A percentile compares a stretch with the other conserved stretches of the same genome.
Conservation (phyloP, 2,329 filamentous ascomycete species). For the Xylariaceae sp. region DNA sequence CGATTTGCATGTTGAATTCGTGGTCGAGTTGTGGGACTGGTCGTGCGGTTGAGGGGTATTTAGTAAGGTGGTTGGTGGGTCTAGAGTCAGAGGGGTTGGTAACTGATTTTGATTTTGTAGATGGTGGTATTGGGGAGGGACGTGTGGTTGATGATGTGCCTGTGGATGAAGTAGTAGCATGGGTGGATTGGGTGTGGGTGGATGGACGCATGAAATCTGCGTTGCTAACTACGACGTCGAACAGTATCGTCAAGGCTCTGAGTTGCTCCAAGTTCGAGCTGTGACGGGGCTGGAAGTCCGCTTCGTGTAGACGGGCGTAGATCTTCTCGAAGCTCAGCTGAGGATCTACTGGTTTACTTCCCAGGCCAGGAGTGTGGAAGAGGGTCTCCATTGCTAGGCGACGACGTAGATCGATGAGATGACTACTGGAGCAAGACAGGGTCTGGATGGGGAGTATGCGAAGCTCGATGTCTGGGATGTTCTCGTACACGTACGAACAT, state of each 20-base stretch:
- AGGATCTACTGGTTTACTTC: conserved; percentile 40
- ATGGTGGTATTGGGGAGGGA: conserved; percentile 32
- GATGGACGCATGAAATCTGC: conserved; percentile 41
- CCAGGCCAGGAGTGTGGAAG: conserved; percentile 48
- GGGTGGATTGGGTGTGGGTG: conserved; percentile 1
- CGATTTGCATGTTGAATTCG: conserved; percentile 69
- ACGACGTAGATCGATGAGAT: conserved; percentile 60
- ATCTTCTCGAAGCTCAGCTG: conserved; percentile 43
- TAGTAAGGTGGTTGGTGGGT: conserved; percentile 30
- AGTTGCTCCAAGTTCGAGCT: conserved; percentile 62
- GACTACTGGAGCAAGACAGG: conserved; percentile 52
- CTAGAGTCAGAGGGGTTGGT: conserved; percentile 30
- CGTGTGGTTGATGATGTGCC: conserved; percentile 7
- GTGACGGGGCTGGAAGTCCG: conserved; percentile 51
- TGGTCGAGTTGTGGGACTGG: conserved; percentile 24
- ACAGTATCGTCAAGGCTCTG: conserved; percentile 60
- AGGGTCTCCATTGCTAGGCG: conserved; percentile 65
- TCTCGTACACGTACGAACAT: conserved; percentile 44
- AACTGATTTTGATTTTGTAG: conserved; percentile 32
- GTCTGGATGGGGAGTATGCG: conserved; percentile 57
- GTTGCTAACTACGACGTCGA: conserved; percentile 74
- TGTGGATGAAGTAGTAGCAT: conserved; percentile 26
- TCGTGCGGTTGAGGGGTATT: background rate
- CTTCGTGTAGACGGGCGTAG: conserved; percentile 43
- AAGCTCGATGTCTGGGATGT: conserved; percentile 48